Evolutionary conservation across 106 monocot species (phyloP).

Genomic region (Iris macrosiphon): DNA sequence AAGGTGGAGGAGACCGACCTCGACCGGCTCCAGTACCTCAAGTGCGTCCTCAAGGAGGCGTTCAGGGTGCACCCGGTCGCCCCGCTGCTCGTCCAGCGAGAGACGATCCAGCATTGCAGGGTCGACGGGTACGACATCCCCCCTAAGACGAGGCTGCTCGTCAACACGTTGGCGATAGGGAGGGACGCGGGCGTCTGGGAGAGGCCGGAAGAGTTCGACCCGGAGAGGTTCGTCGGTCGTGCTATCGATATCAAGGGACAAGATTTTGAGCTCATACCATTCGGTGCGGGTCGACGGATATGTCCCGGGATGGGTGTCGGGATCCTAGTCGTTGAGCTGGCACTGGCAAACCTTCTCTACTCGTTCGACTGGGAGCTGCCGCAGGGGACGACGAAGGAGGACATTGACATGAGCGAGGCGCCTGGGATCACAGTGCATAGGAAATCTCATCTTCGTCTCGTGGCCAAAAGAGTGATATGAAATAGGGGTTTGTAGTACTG

Average conservation of each 20-base stretch:
- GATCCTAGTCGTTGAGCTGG: neutral
- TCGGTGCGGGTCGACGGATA: slow-evolving; percentile 8
- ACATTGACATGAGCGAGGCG: slow-evolving; percentile 1
- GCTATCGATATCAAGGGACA: neutral
- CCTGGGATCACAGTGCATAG: slow-evolving; percentile 1
- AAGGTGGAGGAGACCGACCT: slow-evolving; percentile 12
- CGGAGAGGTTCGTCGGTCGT: slow-evolving; percentile 5
- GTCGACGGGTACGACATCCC: slow-evolving; percentile 9
- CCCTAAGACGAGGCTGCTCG: neutral
- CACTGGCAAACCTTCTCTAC: slow-evolving; percentile 6
- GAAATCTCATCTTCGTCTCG: slow-evolving; percentile 1
- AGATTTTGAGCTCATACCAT: slow-evolving; percentile 10
- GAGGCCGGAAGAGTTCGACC: neutral
- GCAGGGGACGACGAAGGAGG: neutral
- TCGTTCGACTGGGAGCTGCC: slow-evolving; percentile 14
- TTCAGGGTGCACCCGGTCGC: slow-evolving; percentile 8
- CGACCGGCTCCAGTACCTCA: slow-evolving; percentile 1
- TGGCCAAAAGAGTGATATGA: neutral
- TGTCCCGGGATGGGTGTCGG: slow-evolving; percentile 7
- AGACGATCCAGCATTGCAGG: slow-evolving; percentile 2
- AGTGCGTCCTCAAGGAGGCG: slow-evolving; percentile 3
- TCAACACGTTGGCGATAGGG: slow-evolving; percentile 6
- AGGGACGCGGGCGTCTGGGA: slow-evolving; percentile 6
- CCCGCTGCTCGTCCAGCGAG: slow-evolving; percentile 3
- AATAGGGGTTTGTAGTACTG: no score